Evolutionary conservation across 2,329 filamentous ascomycete genomes (phyloP), one percentile per base, ranked within the genome.

Genomic region (Ploettnerulaceae sp.): DNA sequence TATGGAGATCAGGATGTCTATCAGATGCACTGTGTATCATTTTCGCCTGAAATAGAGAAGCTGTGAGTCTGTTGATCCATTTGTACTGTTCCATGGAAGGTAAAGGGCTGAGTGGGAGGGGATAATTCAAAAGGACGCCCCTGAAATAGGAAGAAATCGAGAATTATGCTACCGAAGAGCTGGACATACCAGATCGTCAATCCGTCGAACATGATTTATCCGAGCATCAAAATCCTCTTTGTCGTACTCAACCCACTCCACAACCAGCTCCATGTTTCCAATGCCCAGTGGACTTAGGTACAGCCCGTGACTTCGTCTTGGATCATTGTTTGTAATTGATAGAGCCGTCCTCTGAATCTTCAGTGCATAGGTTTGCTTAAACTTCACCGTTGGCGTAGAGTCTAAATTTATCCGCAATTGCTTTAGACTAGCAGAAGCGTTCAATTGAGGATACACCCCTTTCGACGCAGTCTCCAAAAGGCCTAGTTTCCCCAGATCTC

Each of bases 241-340:
- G 45, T 72, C 71, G 49, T 73, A 73, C 38, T 67, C 62, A 11
- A 72, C 65, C 69, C 70, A 73, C 48, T 73, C 70, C 41, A 73
- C 56, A 17, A 72, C 48, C 14, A 72, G 67, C 41, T 66, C 51
- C 11, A 57, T 45, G 6, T 31, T 26, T 7, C 37, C 36, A 7
- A 42, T 58, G 11, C 64, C 64, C 1, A 58, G 61, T 1, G 53
- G 51, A 15, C 63, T 64, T 38, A 70, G 66, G 5, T 60, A 64
- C 1, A 61, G 65, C 18, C 62, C 66, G 26, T 61, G 64, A 28
- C 64, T 61, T 15, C 59, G 49, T 51, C 51, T 57, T 17, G 42
- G 33, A 5, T 55, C 55, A 9, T 47, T 38, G 14, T 57, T 47
- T 22, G 50, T 40, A 11, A 65, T 45, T 1, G 52, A 52, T 17